Evolutionary conservation across 1,139 yeast genomes (phyloP).

Genomic region (Ogataea hybrid): DNA sequence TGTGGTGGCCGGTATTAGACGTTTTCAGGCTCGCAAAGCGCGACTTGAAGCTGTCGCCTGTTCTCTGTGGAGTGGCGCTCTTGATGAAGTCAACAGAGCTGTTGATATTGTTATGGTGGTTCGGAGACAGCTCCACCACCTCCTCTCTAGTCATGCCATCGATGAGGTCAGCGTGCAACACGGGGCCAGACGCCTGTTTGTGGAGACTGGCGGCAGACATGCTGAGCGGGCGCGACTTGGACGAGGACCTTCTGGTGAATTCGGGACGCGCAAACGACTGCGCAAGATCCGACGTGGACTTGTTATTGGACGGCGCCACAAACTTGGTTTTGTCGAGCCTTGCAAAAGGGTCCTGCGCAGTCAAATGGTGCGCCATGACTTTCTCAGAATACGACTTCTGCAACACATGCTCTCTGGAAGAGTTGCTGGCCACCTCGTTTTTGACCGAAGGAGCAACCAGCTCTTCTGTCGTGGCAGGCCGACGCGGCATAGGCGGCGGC

Average conservation of each 20-base stretch:
- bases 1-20: slow-evolving; percentile 23
- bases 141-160: slow-evolving; percentile 33
- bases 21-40: slow-evolving; percentile 21
- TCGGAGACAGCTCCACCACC: slow-evolving; percentile 36
- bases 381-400: slow-evolving; percentile 19
- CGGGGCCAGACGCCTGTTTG: slow-evolving; percentile 7
- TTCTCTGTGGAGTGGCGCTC: slow-evolving; percentile 44
- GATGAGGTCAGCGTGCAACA: slow-evolving; percentile 26
- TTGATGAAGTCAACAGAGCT: slow-evolving; percentile 60
- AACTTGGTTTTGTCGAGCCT: slow-evolving; percentile 15
- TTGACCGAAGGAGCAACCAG: slow-evolving; percentile 21
- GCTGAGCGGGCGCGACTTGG: slow-evolving; percentile 22
- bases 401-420: slow-evolving; percentile 7
- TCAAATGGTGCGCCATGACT: slow-evolving; percentile 6
- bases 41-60: slow-evolving; percentile 31
- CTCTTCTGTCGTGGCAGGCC: slow-evolving; percentile 9
- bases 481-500: slow-evolving; percentile 2
- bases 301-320: slow-evolving; percentile 12
- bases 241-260: slow-evolving; percentile 4
- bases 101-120: slow-evolving; percentile 36
- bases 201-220: slow-evolving; percentile 26
- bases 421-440: slow-evolving; percentile 9
- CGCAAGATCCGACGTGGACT: slow-evolving; percentile 10
- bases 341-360: slow-evolving; percentile 18
- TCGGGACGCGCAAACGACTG: slow-evolving; percentile 6